Conservation (phyloP, 306 rosid genomes). For the Acmispon strigosus region DNA sequence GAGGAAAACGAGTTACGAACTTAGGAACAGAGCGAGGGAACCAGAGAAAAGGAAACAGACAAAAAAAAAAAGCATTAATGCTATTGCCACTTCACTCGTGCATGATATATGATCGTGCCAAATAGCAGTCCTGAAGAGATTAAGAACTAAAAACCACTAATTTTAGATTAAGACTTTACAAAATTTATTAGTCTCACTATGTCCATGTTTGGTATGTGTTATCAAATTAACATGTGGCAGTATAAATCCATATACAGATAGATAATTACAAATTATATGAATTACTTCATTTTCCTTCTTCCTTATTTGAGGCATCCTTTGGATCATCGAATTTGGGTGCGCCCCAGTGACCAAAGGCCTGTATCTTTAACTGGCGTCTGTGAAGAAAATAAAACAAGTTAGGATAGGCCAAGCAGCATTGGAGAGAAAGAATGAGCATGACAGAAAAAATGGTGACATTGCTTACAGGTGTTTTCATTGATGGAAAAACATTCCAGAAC, state of each 20-base stretch:
- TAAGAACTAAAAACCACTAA: no score
- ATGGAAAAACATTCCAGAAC: slow-evolving; percentile 93
- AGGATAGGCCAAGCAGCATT: background rate
- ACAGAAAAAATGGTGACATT: slow-evolving; percentile 3
- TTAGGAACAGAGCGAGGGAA: no score
- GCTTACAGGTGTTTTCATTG: slow-evolving; percentile 79
- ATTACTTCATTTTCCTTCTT: slow-evolving; percentile 5
- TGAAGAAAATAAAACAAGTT: slow-evolving; percentile 23
- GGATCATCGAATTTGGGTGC: slow-evolving; percentile 70
- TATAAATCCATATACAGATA: background rate
- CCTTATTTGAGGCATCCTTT: background rate
- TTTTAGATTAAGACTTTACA: no score
- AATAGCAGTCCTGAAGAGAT: no score
- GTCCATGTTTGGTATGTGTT: no score
- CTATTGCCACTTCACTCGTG: no score
- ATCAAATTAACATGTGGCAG: background rate
- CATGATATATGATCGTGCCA: no score
- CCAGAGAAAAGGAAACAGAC: no score
- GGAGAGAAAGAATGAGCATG: background rate
- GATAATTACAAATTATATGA: background rate
- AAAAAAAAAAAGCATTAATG: no score
- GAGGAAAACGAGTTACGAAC: no score
- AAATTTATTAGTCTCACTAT: no score
- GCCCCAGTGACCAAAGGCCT: slow-evolving; percentile 88
- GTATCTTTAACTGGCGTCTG: slow-evolving; percentile 85